Percentiles rank a stretch among this genome's conserved stretches.
Conservation (phyloP, 1,284 basidiomycete genomes). For the Melampsora americana region DNA sequence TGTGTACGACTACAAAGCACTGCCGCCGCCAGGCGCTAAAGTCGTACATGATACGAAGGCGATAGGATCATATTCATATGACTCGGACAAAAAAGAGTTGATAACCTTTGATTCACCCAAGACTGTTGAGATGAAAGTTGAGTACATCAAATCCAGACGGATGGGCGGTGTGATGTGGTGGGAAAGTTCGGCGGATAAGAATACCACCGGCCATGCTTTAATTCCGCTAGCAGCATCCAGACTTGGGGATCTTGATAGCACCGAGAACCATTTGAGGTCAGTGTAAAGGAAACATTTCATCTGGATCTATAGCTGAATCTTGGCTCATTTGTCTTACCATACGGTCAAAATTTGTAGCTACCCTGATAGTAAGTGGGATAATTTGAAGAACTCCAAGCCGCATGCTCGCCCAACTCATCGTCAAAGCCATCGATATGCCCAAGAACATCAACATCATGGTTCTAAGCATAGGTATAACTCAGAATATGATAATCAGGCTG, state of each 20-base stretch:
- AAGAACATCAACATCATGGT: background rate
- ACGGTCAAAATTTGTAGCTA: constrained; percentile 6
- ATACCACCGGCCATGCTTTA: constrained; percentile 12
- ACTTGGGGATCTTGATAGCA: constrained; percentile 39
- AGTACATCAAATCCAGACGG: constrained; percentile 21
- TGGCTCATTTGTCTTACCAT: background rate
- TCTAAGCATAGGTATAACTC: background rate
- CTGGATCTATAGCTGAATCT: background rate
- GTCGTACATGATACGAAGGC: constrained; percentile 33
- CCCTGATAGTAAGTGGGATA: constrained; percentile 43
- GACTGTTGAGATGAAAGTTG: constrained; percentile 28
- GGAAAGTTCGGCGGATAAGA: constrained; percentile 43
- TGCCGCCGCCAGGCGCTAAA: constrained; percentile 17
- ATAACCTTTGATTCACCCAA: constrained; percentile 36
- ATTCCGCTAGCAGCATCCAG: constrained; percentile 40
- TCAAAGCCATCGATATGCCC: background rate
- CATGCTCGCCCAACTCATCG: background rate
- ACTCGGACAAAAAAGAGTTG: constrained; percentile 29
- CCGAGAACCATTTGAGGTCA: constrained; percentile 36
- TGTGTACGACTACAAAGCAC: constrained; percentile 42
- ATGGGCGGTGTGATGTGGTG: constrained; percentile 45
- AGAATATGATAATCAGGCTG: constrained; percentile 8
- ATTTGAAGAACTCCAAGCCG: constrained; percentile 13
- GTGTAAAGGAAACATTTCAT: background rate
- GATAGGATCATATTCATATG: constrained; percentile 35